Evolutionary conservation across 768 basidiomycete genomes (phyloP), one percentile per base, ranked within the genome.

Genomic region (Kwoniella dejecticola): DNA sequence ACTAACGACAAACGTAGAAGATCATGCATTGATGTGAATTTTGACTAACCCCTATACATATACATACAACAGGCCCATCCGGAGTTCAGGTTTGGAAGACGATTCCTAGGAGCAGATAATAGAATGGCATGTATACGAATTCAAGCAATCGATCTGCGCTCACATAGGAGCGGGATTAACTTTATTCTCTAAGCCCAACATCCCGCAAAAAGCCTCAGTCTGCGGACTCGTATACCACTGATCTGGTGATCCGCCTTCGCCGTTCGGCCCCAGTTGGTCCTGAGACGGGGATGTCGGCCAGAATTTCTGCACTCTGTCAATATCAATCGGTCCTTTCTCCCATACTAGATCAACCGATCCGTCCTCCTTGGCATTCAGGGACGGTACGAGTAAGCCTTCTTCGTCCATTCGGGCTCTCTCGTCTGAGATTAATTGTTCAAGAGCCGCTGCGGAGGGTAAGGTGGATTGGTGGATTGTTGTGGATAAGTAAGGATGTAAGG

Each of bases 151-250:
- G 7, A 15, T 36, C 7, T 36, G 33, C 7, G 15, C 27, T 26
- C 29, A 40, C 29, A 45, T 38, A 8, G 81, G 81, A 5, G 78
- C 66, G 4, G 82, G 81, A 67, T 84, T 85, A 56, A 88, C 82
- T 71, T 85, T 88, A 79, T 95, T 91, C 62, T 85, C 83, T 38
- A 98, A 84, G 17, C 84, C 84, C 38, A 99, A 75, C 85, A 97
- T 85, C 19, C 79, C 75, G 72, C 90, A 90, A 69, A 97, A 89
- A 2, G 91, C 87, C 53, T 85, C 85, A 0, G 93, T 98, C 74
- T 98, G 93, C 26, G 91, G 89, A 71, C 94, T 95, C 24, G 87
- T 84, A 76, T 90, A 94, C 45, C 60, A 77, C 82, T 78, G 68
- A 82, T 81, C 81, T 56, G 83, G 82, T 52, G 76, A 71, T 24